Evolutionary conservation across 1,284 basidiomycete genomes (phyloP), one percentile per base, ranked within the genome.

Genomic region (Austroboletus niveus): DNA sequence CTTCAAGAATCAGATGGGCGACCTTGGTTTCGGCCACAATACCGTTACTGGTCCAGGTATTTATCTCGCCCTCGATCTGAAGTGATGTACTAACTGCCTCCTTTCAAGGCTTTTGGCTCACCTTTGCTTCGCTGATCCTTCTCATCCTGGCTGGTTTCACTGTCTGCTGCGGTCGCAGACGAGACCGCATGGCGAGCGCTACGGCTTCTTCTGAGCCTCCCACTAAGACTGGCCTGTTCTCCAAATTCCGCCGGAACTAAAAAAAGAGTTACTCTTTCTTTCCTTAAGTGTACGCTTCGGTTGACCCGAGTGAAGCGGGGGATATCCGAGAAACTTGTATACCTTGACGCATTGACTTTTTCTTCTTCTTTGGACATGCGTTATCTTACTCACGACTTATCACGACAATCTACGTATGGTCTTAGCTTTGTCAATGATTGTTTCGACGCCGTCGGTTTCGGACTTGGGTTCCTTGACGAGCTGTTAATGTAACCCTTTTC

Each of bases 71-170:
- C 10, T 20, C 12, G 5, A 22, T 31, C 0, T n/a, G 24, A 8
- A 3, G 34, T 30, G 27, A 31, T 22, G 5, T 39, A 17, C 34
- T 53, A 43, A 56, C 17, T 8, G 2, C 3, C 11, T 17, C 14
- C 14, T n/a, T 22, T 17, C 5, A 27, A 85, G 87, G 78, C 9
- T 86, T 89, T 68, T 90, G 87, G 87, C 68, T 89, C 65, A 88
- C 85, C 4, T 80, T 89, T 59, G 80, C 76, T n/a, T 69, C 81
- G 14, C 71, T 89, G 64, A 69, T 88, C 54, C 75, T 88, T 3
- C 77, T 85, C 20, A 69, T 81, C 42, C 61, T 88, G 51, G 83
- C 79, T 11, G 84, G 83, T 40, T 80, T 78, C 73, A 84, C 82
- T 2, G 82, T 87, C 30, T 87, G 81, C 72, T 79, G 87, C 60